Base-by-base conservation (phyloP, 2,329 filamentous ascomycete genomes). In the Scedosporium boydii region DNA sequence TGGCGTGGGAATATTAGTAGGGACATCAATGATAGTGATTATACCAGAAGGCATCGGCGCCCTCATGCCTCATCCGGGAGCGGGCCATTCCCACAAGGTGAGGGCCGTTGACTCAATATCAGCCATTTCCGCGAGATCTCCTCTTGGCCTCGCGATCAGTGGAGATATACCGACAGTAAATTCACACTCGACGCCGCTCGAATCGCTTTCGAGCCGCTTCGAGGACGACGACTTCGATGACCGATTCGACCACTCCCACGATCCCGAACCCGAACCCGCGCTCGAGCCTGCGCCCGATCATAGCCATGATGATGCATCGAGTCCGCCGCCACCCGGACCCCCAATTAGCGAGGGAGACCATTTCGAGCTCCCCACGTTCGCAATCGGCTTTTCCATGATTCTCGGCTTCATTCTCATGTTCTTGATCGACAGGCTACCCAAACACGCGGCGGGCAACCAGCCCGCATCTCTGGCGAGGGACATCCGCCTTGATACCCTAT, bases 41-140 rank as follows among this genome's bases (percentile, higher is more conserved):
- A 96, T 99, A 69, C 95, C 95, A 0, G 95, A 99, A 75, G 95
- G 95, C 44, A 88, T 98, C 64, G 93, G 97, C 72, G 93, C 95
- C 3, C 82, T 97, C 63, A 91, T 95, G 68, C 86, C 81, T 14
- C 77, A 82, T 2, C 74, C 76, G 2, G 72, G 77, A 63, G 67
- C 72, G 6, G 66, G 73, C 9, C 76, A 78, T 57, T 67, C 74
- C 59, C 76, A 77, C 67, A 71, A 71, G 62, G 66, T 71, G 16
- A 68, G 73, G 48, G 29, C 9, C 21, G 23, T 55, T 18, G 48
- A 55, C 7, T 6, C 46, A 6, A 4, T 27, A 7, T 55, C 48
- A 16, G 48, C 12, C n/a, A 12, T 56, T 27, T 10, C 46, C 1
- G 16, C 59, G 16, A 48, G 59, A 26, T 23, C n/a, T 6, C 26